Evolutionary conservation across 1,284 basidiomycete species (phyloP), one percentile per base, ranked within the genome.

Genomic region (Omphalotus olearius): DNA sequence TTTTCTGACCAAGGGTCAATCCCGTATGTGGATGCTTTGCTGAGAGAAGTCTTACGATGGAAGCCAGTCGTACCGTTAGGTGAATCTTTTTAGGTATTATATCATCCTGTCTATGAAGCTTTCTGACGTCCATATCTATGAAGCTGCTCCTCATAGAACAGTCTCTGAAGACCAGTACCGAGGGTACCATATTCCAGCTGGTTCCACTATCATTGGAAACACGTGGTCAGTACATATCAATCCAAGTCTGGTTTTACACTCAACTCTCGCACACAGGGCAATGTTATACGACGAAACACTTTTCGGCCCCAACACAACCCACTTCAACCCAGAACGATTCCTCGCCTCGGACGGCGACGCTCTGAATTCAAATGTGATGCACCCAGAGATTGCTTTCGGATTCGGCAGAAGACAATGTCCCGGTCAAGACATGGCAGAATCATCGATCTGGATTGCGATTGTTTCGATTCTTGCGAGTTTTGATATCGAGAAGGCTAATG

Each of bases 11-110:
- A 45, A 9, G 18, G 37, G 6, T 44, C 30, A 7, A 52, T 56
- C 26, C 54, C 54, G 4, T 56, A 52, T 42, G 37, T 56, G 10
- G 54, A 56, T 26, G 54, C 54, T 9, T 28, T 56, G 10, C n/a
- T 56, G 6, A 50, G 28, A 43, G 54, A 56, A 28, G 51, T 43
- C 1, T 26, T 56, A 16, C 28, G 54, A 25, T 56, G 54, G 54
- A 48, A 46, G 23, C 47, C 45, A 2, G 50, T 56, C 20, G 13
- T 28, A 4, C 54, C 54, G n/a, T 26, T 56, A 2, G 50, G 54
- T 7, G n/a, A n/a, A n/a, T n/a, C n/a, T n/a, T n/a, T n/a, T n/a
- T n/a, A n/a, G n/a, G 5, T 23, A 5, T 33, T 49, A 33, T 18
- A 36, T 20, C 9, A 11, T 17, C 17, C 5, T 13, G 11, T 26